Evolutionary conservation across 495 filamentous ascomycete genomes (phyloP).

Genomic region (Aspergillus diversus): DNA sequence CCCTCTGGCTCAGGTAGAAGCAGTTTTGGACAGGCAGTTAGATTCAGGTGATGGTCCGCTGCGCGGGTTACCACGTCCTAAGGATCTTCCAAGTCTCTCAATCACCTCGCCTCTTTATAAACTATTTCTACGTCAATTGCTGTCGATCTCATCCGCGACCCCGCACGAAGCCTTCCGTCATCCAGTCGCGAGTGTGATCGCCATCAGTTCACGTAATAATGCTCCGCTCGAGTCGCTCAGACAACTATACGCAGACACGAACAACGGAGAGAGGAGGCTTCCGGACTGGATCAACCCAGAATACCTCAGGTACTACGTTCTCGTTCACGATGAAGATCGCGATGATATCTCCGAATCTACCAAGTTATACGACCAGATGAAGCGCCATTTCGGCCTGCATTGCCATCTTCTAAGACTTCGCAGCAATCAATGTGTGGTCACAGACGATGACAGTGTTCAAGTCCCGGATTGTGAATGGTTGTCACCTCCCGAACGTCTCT

Average conservation of each 20-base stretch:
- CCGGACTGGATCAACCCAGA: constrained; percentile 86
- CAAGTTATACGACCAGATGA: constrained; percentile 94
- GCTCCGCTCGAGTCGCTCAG: constrained; percentile 82
- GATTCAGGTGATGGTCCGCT: constrained; percentile 37
- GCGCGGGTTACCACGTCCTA: constrained; percentile 39
- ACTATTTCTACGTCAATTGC: constrained; percentile 77
- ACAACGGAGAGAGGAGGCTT: constrained; percentile 63
- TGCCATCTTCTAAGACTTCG: constrained; percentile 89
- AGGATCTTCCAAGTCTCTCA: constrained; percentile 36
- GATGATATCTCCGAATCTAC: constrained; percentile 91
- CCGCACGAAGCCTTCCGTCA: constrained; percentile 93
- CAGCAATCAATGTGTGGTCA: constrained; percentile 80
- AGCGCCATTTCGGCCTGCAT: constrained; percentile 91
- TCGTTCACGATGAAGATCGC: constrained; percentile 95
- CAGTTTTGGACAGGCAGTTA: constrained; percentile 56
- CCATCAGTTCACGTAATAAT: constrained; percentile 84
- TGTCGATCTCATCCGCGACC: constrained; percentile 74
- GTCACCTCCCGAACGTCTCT: constrained; percentile 82
- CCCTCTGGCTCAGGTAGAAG: constrained; percentile 59
- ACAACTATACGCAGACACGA: constrained; percentile 77
- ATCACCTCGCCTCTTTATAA: constrained; percentile 70
- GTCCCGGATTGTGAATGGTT: constrained; percentile 85
- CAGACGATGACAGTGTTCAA: constrained; percentile 87
- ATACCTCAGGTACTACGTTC: constrained; percentile 91
- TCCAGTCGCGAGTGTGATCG: constrained; percentile 93